Conservation (phyloP, 441 rosid species). For the Pelargonium fulgidum region DNA sequence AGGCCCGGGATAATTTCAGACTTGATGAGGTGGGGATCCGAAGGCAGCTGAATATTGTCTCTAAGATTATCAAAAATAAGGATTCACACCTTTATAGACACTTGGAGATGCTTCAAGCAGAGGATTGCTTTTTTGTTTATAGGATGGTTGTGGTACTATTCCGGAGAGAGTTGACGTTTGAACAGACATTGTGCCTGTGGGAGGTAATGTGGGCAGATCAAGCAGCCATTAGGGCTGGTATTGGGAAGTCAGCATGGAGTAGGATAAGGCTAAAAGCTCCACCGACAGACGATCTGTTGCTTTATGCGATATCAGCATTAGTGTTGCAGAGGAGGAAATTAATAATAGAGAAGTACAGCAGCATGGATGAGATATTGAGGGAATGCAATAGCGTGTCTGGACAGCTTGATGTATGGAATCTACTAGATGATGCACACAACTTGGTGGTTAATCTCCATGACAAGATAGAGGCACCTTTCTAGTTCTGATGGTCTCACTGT, state of each 20-base stretch:
- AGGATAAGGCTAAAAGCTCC: constrained; percentile 72
- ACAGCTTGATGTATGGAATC: constrained; percentile 94
- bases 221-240: constrained; percentile 79
- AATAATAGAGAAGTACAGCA: constrained; percentile 73
- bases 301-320: constrained; percentile 79
- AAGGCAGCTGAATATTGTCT: constrained; percentile 73
- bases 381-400: constrained; percentile 94
- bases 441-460: constrained; percentile 77
- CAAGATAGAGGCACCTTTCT: constrained; percentile 53
- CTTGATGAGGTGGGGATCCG: constrained; percentile 89
- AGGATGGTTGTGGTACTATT: constrained; percentile 90
- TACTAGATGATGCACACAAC: constrained; percentile 77
- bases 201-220: constrained; percentile 99
- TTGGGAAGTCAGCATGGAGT: constrained; percentile 80
- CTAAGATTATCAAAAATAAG: constrained; percentile 73
- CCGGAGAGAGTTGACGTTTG: constrained; percentile 80
- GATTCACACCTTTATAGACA: constrained; percentile 82
- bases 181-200: constrained; percentile 81
- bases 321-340: constrained; percentile 84
- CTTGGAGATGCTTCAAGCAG: constrained; percentile 83
- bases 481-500: constrained; percentile 18
- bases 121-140: constrained; percentile 92
- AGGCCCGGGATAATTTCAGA: constrained; percentile 92
- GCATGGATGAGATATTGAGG: constrained; percentile 92
- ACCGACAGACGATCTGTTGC: constrained; percentile 79